These are phyloP conservation scores for Pezicula radicicola DNA, from an alignment of 2,329 filamentous ascomycete genomes.

Conservation along the genomic window DNA sequence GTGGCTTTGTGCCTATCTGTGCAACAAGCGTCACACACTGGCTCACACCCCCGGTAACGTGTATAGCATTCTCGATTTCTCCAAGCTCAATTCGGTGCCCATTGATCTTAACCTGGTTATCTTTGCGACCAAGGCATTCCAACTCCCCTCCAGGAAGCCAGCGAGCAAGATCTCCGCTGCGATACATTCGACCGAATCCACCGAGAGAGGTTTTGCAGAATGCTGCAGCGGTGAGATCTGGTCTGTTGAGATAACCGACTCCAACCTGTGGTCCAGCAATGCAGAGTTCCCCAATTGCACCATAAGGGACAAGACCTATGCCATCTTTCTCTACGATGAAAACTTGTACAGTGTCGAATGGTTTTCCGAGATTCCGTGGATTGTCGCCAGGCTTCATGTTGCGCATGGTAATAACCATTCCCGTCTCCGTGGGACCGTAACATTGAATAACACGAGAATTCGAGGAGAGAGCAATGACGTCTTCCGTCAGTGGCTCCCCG, in stretches of 20 bases:
- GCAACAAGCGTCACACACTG: background rate
- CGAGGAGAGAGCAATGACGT: background rate
- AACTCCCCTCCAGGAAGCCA: slow-evolving; percentile 27
- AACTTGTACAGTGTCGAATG: background rate
- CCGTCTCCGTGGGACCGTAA: slow-evolving; percentile 8
- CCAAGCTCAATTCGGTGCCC: slow-evolving; percentile 45
- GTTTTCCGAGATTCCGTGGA: background rate
- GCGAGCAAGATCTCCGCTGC: slow-evolving; percentile 32
- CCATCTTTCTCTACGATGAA: background rate
- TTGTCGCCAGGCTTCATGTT: background rate
- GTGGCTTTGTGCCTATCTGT: background rate
- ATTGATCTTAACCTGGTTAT: slow-evolving; percentile 47
- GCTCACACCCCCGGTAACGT: background rate
- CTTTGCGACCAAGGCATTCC: slow-evolving; percentile 38
- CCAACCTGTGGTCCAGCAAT: slow-evolving; percentile 5
- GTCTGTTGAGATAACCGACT: slow-evolving; percentile 7
- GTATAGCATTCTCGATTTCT: slow-evolving; percentile 34
- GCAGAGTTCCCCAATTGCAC: slow-evolving; percentile 8
- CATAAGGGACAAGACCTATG: slow-evolving; percentile 2
- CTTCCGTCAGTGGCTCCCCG: slow-evolving; percentile 3
- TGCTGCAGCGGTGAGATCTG: slow-evolving; percentile 6
- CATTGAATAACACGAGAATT: background rate
- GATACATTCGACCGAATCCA: slow-evolving; percentile 23
- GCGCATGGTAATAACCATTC: slow-evolving; percentile 3
- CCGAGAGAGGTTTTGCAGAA: slow-evolving; percentile 6